Evolutionary conservation across 2,329 filamentous ascomycete species (phyloP), one percentile per base, ranked within the genome.

Genomic region (Aspergillus ochraceoroseus): DNA sequence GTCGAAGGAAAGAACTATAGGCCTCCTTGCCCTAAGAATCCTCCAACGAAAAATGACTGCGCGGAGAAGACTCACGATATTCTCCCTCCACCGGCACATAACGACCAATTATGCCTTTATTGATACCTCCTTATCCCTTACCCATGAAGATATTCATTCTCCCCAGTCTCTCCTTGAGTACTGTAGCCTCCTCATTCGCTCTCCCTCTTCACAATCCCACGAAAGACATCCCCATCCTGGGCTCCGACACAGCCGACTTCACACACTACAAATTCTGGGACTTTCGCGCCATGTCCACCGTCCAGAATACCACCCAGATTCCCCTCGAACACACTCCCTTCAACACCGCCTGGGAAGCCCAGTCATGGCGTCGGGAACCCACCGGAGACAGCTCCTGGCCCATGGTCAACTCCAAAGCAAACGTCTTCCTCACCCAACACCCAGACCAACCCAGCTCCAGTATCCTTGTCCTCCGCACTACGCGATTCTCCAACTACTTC

Each of bases 231-330:
- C 59, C 68, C 6, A 62, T 73, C 18, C 63, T 66, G 1, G 62
- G 63, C 4, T 50, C 66, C 2, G 58, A 66, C 6, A 65, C 66
- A 12, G 59, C 63, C 5, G 73, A 71, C 55, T 75, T 75, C 49
- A 64, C 70, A 32, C 65, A 74, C 55, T 69, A 75, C 60, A 67
- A 65, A 35, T 69, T 75, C 54, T 74, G 66, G 60, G 72, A 75
- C 55, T 75, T 75, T 48, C 70, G 72, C 17, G 58, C 64, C 26
- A 58, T 73, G 5, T 53, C 60, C 12, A 51, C 64, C 7, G 35
- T 43, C 31, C 13, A 28, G 13, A 14, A 20, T 9, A 17, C 38
- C n/a, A 34, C 44, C 5, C 33, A 20, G 7, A 41, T 57, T n/a
- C 53, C 57, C 20, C 55, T 68, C 30, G 60, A 59, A 37, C 49